A percentile compares a stretch with the other conserved stretches of the same genome.
These are phyloP conservation scores for Lecanosticta acicola DNA, from an alignment of 2,329 filamentous ascomycete genomes.

Conservation along the genomic window DNA sequence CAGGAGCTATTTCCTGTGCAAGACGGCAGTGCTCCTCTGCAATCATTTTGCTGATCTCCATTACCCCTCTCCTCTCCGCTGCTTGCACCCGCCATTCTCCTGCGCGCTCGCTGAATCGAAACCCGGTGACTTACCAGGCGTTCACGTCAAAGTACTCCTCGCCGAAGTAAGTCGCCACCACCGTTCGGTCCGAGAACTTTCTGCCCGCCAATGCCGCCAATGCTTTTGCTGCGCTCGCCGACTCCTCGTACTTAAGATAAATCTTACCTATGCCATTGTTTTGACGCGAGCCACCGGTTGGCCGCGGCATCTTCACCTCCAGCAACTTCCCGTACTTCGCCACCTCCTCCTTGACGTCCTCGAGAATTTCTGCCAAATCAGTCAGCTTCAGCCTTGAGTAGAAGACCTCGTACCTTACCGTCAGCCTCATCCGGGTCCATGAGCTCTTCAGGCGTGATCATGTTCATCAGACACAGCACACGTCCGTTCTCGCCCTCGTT, in stretches of 20 bases:
- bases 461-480: constrained; percentile 91
- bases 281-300: constrained; percentile 73
- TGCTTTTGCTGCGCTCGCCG: constrained; percentile 75
- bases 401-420: constrained; percentile 50
- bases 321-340: constrained; percentile 79
- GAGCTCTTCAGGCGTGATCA: constrained; percentile 94
- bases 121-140: constrained; percentile 60
- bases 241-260: constrained; percentile 83
- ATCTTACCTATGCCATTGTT: constrained; percentile 94
- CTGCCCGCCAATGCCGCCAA: constrained; percentile 84
- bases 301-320: constrained; percentile 89
- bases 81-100: background rate
- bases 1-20: background rate
- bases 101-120: background rate
- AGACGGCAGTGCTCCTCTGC: background rate
- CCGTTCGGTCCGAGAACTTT: constrained; percentile 93
- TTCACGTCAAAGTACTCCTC: constrained; percentile 96
- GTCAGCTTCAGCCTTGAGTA: too few species aligned
- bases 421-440: constrained; percentile 94
- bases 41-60: background rate
- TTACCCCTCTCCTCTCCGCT: background rate
- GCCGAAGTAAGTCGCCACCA: constrained; percentile 92
- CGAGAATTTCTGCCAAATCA: constrained; percentile 71
- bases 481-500: constrained; percentile 71
- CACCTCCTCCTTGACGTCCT: constrained; percentile 91